Evolutionary conservation across 106 monocot genomes (phyloP), one percentile per base, ranked within the genome.

Genomic region (Agapanthus africanus): DNA sequence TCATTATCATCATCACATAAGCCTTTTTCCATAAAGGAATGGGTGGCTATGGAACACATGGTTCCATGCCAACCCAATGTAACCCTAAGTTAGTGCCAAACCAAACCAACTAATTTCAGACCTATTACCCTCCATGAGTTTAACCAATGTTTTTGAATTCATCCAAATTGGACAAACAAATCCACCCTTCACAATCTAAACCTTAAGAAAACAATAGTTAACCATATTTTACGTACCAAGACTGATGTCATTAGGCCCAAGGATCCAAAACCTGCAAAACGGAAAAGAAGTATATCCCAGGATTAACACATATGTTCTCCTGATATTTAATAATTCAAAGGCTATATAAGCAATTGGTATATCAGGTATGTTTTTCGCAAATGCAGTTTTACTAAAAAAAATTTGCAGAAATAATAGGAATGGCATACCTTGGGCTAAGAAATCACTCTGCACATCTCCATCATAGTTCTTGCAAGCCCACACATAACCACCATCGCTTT

Each of bases 381-480:
- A 13, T 38, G 2, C 35, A 33, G 40, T 14, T 27, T 41, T 66
- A 41, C 10, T 11, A 66, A 1, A 40, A 37, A 37, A 31, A 40
- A 28, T 11, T 3, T 19, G 33, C 27, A 1, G 6, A 44, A 63
- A 11, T 8, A 1, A 30, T 34, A 51, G 31, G 11, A 64, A 69
- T 25, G n/a, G 6, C 35, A 65, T 25, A 85, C 84, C 88, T 80
- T 89, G 88, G 64, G 88, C 88, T 60, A 89, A 62, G 74, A 84
- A 84, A 73, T 89, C 88, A 75, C 88, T 89, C 77, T 89, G 88
- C 8, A 89, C 88, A 72, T 89, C 88, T 40, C 88, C 88, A 73
- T 88, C 84, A 74, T 88, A 88, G 50, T 88, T 88, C 73, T 88
- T 88, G 49, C 84, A 88, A 31, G 84, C 84, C 88, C 84, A 88